These are phyloP conservation scores for Ogataea minuta DNA, from an alignment of 805 yeast species.

Conservation along the genomic window DNA sequence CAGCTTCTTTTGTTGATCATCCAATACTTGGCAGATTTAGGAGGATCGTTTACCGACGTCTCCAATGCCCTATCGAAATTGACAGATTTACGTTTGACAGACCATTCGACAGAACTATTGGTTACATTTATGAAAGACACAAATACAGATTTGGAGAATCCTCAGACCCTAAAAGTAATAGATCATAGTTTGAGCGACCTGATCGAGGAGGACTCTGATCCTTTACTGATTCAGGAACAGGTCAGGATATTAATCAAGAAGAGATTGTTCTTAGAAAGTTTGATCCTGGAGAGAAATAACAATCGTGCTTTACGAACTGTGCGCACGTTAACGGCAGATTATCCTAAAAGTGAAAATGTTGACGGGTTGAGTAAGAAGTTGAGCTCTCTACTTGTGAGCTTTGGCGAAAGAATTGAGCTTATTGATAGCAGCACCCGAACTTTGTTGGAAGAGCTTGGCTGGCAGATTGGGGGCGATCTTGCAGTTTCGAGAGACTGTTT, in stretches of 20 bases:
- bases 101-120: constrained; percentile 11
- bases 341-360: constrained; percentile 18
- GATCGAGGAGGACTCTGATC: neutral
- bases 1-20: constrained; percentile 23
- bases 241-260: constrained; percentile 37
- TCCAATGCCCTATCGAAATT: constrained; percentile 15
- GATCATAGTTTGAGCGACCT: constrained; percentile 7
- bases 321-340: constrained; percentile 29
- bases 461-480: constrained; percentile 14
- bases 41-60: constrained; percentile 15
- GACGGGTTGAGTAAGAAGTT: constrained; percentile 13
- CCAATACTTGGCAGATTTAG: constrained; percentile 22
- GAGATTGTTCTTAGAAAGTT: constrained; percentile 41
- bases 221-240: constrained; percentile 9
- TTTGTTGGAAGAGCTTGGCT: constrained; percentile 19
- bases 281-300: constrained; percentile 34
- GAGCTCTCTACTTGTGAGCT: constrained; percentile 23
- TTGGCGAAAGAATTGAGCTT: constrained; percentile 26
- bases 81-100: constrained; percentile 20
- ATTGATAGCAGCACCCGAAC: constrained; percentile 12
- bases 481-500: constrained; percentile 39
- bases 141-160: constrained; percentile 6
- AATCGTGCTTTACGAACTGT: constrained; percentile 38
- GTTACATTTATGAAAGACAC: constrained; percentile 9
- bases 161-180: constrained; percentile 1